These are phyloP conservation scores for Saccharomyces uvarum DNA, from an alignment of 1,139 yeast species.

Conservation along the genomic window DNA sequence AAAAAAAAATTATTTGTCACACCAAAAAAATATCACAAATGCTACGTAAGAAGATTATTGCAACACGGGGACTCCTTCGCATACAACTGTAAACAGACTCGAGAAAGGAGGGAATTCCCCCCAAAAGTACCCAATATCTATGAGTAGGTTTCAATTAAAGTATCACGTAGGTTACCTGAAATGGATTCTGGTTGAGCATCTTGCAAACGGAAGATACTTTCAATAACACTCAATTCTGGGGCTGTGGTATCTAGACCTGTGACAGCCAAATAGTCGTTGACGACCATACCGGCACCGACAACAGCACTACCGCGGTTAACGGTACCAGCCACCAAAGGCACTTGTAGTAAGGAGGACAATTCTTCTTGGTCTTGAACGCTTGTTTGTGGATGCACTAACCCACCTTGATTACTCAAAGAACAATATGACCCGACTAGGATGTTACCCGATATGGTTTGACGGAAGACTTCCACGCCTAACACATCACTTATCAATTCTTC, in stretches of 20 bases:
- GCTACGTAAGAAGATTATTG: neutral
- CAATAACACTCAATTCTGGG: constrained; percentile 93
- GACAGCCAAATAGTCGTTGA: constrained; percentile 96
- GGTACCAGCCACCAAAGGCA: constrained; percentile 97
- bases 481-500: constrained; percentile 98
- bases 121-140: constrained; percentile 13
- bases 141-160: constrained; percentile 78
- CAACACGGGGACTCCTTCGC: neutral
- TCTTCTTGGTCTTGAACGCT: constrained; percentile 97
- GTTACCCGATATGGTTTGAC: constrained; percentile 97
- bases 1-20: neutral
- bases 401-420: constrained; percentile 93
- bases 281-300: constrained; percentile 98
- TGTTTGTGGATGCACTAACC: constrained; percentile 96
- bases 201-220: constrained; percentile 87
- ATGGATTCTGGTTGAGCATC: constrained; percentile 84
- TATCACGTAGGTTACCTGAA: constrained; percentile 78
- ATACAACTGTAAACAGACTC: neutral
- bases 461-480: constrained; percentile 97
- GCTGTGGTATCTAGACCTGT: constrained; percentile 97
- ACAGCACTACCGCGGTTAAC: constrained; percentile 96
- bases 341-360: constrained; percentile 87
- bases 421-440: constrained; percentile 96
- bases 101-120: neutral
- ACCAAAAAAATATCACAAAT: neutral